Conservation (phyloP, 73 alveolate genomes). For the Tetrahymena thermophila region DNA sequence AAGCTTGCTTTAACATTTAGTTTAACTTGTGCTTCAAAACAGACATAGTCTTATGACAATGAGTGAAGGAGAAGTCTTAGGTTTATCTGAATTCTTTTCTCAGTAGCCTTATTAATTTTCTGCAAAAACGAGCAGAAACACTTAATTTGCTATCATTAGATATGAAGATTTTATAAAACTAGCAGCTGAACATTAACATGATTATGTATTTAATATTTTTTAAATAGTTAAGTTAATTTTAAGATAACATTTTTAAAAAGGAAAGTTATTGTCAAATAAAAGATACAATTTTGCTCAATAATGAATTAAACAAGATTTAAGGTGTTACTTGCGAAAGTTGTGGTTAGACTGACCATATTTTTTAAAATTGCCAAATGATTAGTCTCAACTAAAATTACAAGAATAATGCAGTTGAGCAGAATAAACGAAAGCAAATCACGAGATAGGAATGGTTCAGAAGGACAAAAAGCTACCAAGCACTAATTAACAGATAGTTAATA, state of each 20-base stretch:
- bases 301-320: neutral
- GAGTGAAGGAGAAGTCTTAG: neutral
- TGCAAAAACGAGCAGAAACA: neutral
- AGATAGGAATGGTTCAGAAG: neutral
- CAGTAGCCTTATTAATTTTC: neutral
- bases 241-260: neutral
- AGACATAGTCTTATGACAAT: neutral
- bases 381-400: neutral
- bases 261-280: neutral
- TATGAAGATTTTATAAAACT: neutral
- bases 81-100: neutral
- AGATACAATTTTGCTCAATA: neutral
- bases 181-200: neutral
- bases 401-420: neutral
- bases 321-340: neutral
- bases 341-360: neutral
- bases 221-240: neutral
- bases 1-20: neutral
- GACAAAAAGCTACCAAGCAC: neutral
- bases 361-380: neutral
- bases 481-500: neutral
- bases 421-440: neutral
- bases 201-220: neutral
- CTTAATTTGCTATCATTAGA: neutral
- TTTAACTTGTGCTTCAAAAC: neutral